Evolutionary conservation across 345 rosid species (phyloP).

Genomic region (Cardiospermum halicacabum): DNA sequence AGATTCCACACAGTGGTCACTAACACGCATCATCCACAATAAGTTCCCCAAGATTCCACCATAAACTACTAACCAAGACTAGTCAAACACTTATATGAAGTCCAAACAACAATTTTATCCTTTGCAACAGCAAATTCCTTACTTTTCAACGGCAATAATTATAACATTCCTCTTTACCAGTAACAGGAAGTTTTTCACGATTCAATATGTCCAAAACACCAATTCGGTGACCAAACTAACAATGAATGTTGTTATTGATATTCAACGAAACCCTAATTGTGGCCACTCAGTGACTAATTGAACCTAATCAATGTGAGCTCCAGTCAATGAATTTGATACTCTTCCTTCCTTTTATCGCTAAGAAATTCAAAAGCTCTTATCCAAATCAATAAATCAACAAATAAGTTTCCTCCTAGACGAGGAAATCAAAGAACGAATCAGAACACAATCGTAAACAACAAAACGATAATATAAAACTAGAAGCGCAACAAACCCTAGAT

Average conservation of each 20-base stretch:
- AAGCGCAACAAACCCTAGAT: conserved; percentile 19
- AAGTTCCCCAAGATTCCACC: conserved; percentile 5
- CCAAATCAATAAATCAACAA: not conserved
- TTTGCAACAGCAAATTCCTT: not conserved
- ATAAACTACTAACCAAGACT: not conserved
- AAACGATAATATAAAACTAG: not conserved
- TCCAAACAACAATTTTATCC: not conserved
- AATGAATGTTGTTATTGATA: not conserved
- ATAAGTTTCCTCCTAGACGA: conserved; percentile 2
- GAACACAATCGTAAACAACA: not conserved
- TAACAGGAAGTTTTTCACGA: not conserved
- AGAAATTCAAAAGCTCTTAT: not conserved
- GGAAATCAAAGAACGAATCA: conserved; percentile 5
- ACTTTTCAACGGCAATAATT: not conserved
- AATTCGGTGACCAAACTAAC: not conserved
- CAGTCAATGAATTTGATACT: not conserved
- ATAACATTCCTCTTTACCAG: not conserved
- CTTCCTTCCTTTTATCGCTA: not conserved
- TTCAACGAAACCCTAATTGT: not conserved
- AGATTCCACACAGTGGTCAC: not conserved
- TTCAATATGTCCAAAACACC: not conserved
- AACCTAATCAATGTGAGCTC: not conserved
- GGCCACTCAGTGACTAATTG: not conserved
- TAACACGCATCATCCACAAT: not conserved
- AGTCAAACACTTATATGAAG: not conserved